phyloP scores from a whole-genome alignment of 2,329 filamentous ascomycete species.

The Metarhizium robertsii region DNA sequence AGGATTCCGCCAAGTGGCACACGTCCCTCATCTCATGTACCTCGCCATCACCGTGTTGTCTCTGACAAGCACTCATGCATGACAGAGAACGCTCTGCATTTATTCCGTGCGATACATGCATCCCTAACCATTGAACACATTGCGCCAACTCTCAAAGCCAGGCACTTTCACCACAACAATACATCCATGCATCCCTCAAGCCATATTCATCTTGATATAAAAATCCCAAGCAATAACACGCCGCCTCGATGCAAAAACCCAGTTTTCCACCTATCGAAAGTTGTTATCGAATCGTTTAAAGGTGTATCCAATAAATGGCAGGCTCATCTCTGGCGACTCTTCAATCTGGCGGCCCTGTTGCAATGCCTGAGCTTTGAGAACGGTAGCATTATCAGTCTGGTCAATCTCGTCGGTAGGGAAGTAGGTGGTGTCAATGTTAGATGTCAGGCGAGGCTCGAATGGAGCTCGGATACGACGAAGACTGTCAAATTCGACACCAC shows the following conservation, averaged over 20 bases:
- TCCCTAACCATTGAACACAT: neutral
- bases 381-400: constrained; percentile 85
- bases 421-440: constrained; percentile 93
- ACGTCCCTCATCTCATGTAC: neutral
- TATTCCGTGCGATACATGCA: neutral
- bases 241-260: neutral
- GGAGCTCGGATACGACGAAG: constrained; percentile 88
- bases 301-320: constrained; percentile 61
- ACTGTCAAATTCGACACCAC: constrained; percentile 89
- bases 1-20: neutral
- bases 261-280: constrained; percentile 38
- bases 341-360: constrained; percentile 57
- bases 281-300: constrained; percentile 91
- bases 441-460: constrained; percentile 88
- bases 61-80: neutral
- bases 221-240: neutral
- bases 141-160: neutral
- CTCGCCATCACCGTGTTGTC: neutral
- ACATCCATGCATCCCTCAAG: neutral
- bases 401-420: constrained; percentile 99
- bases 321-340: constrained; percentile 85
- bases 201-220: neutral
- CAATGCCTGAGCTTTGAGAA: constrained; percentile 74
- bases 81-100: neutral
- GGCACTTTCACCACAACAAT: neutral